Percentiles rank a stretch among this genome's conserved stretches.
phyloP scores from a whole-genome alignment of 441 rosid genomes.

The Bruguiera hainesii region DNA sequence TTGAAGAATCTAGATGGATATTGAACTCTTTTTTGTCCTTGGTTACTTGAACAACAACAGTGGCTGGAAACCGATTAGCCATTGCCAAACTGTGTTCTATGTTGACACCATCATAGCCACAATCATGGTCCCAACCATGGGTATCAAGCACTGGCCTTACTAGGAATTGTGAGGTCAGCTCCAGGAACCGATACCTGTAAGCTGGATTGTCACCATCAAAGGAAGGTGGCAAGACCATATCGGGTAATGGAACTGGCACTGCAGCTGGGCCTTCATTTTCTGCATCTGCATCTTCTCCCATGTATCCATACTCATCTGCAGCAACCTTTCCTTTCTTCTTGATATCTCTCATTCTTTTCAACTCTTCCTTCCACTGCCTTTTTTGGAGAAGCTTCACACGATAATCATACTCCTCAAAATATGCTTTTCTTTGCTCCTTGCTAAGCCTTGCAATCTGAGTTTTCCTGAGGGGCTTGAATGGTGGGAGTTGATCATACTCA shows the following conservation, averaged over 20 bases:
- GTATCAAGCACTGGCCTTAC: constrained; percentile 80
- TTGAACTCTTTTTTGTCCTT: constrained; percentile 84
- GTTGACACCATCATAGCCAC: constrained; percentile 77
- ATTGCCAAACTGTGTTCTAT: constrained; percentile 55
- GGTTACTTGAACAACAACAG: constrained; percentile 60
- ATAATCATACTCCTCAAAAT: constrained; percentile 61
- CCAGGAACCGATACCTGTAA: constrained; percentile 74
- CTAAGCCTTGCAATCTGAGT: constrained; percentile 52
- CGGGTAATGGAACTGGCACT: constrained; percentile 78
- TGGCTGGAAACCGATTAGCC: constrained; percentile 53
- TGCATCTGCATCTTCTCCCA: constrained; percentile 53
- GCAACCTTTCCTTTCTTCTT: constrained; percentile 48
- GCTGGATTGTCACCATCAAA: constrained; percentile 81
- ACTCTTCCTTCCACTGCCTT: constrained; percentile 64
- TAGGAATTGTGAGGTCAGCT: constrained; percentile 67
- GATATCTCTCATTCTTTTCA: constrained; percentile 31
- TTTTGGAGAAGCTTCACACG: constrained; percentile 63
- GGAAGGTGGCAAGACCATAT: constrained; percentile 72
- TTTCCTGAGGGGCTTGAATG: constrained; percentile 77
- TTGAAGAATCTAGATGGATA: constrained; percentile 75
- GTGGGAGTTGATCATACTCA: constrained; percentile 93
- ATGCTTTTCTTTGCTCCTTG: constrained; percentile 59
- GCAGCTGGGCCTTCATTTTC: constrained; percentile 74
- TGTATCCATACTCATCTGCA: constrained; percentile 35
- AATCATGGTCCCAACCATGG: constrained; percentile 94